Conservation (phyloP, 2,329 filamentous ascomycete genomes). For the Fusarium zealandicum region DNA sequence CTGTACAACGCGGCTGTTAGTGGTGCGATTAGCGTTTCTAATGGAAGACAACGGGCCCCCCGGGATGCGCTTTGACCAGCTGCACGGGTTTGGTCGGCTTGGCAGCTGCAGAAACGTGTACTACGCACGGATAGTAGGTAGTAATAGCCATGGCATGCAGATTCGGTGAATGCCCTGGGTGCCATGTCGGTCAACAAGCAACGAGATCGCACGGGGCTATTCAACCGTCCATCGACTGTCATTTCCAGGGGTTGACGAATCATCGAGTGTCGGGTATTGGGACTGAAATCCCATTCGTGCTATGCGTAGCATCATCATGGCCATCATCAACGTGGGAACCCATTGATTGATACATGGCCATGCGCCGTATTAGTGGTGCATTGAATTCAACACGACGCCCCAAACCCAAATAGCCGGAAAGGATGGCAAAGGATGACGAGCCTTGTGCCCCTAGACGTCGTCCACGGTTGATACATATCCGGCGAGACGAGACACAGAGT, state of each 20-base stretch:
- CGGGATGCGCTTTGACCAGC: background rate
- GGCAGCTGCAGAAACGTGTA: background rate
- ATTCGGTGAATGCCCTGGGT: background rate
- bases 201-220: constrained; percentile 5
- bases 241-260: constrained; percentile 7
- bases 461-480: background rate
- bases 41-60: background rate
- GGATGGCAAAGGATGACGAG: constrained; percentile 6
- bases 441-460: background rate
- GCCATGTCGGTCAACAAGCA: constrained; percentile 2
- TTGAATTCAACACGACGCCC: background rate
- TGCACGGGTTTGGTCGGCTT: background rate
- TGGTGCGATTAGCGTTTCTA: background rate
- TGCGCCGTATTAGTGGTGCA: background rate
- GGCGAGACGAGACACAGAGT: background rate
- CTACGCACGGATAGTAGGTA: no score
- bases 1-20: background rate
- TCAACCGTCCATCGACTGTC: constrained; percentile 15
- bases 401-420: constrained; percentile 7
- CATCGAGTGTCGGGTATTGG: background rate
- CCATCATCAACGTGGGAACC: background rate
- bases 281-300: constrained; percentile 7
- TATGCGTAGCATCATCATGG: background rate
- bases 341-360: constrained; percentile 10
- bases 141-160: no score